Percentiles rank a stretch among this genome's conserved stretches.
phyloP scores from a whole-genome alignment of 2,329 filamentous ascomycete species.

The Mycosphaerella sp. region DNA sequence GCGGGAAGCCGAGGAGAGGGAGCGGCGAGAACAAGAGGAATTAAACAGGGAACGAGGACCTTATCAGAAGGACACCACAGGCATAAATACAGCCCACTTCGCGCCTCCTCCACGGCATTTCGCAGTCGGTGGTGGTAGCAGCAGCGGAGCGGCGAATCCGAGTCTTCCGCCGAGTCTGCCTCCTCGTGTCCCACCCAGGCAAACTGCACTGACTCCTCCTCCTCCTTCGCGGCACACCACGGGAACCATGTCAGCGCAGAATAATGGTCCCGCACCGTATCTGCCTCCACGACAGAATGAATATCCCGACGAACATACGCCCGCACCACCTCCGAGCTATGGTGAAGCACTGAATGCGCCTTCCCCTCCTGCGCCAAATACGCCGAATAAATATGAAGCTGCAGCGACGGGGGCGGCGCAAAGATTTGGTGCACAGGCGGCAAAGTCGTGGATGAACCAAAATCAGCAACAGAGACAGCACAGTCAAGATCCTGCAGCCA shows the following conservation, averaged over 20 bases:
- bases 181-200: slow-evolving; percentile 25
- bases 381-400: slow-evolving; percentile 5
- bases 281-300: slow-evolving; percentile 64
- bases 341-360: slow-evolving; percentile 34
- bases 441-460: slow-evolving; percentile 1
- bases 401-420: slow-evolving; percentile 8
- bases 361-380: slow-evolving; percentile 6
- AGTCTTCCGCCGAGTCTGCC: slow-evolving; percentile 23
- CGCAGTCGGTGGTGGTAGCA: slow-evolving; percentile 23
- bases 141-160: slow-evolving; percentile 6
- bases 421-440: slow-evolving; percentile 6
- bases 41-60: slow-evolving; percentile 48
- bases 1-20: slow-evolving; percentile 27
- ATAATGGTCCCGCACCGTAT: slow-evolving; percentile 50
- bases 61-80: slow-evolving; percentile 65
- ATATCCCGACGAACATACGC: slow-evolving; percentile 42
- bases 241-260: slow-evolving; percentile 3
- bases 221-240: slow-evolving; percentile 4
- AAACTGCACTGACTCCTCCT: slow-evolving; percentile 14
- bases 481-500: slow-evolving; percentile 27
- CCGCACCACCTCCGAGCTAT: slow-evolving; percentile 46
- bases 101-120: slow-evolving; percentile 57
- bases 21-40: slow-evolving; percentile 33
- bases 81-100: slow-evolving; percentile 60
- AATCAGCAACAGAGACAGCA: slow-evolving; percentile 14